Base-by-base conservation (phyloP, 2,329 filamentous ascomycete species). In the Dactylellina haptotyla region DNA sequence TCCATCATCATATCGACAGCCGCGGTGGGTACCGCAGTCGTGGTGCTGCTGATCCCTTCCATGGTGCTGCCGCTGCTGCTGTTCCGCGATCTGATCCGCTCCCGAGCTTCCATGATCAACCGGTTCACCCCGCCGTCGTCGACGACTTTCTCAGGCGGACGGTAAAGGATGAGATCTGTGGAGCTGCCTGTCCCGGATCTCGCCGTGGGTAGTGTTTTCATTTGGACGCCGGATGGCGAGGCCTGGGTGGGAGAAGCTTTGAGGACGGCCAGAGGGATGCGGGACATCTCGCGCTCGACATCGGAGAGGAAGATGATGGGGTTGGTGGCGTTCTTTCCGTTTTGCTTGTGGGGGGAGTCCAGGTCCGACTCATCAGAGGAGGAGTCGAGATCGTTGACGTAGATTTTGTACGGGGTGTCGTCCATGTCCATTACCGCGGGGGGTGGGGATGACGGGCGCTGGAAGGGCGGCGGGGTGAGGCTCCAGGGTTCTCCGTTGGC, bases 311-410 rank as follows among this genome's bases (percentile, higher is more conserved):
- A 93, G 79, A 93, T 85, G 50, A 96, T 59, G 39, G 75, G 85
- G 76, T 84, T 86, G 76, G 84, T 86, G 76, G 84, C 86, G 76
- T 84, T 85, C 76, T 86, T 85, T 20, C 86, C 84, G 73, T 85
- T 84, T 56, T n/a, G n/a, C n/a, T 83, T 82, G 64, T 88, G 84
- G 43, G 87, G 83, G 51, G 84, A 83, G 72, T 90, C 87, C 26
- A 85, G 83, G 76, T 89, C 88, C 12, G 67, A 72, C 8, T 89
- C 89, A 50, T 54, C 75, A 30, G 98, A 86, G 82, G 98, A 94
- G 77, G 90, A 90, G 79, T 96, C 93, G 8, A 99, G 84, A 81
- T 96, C 89, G 83, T 93, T 89, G 77, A 99, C 93, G 84, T 95
- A 97, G 72, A 97, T 66, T 48, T 39, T 66, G 88, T 79, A 90